Evolutionary conservation across 2,329 filamentous ascomycete genomes (phyloP).

Genomic region (Pseudocercospora ulei): DNA sequence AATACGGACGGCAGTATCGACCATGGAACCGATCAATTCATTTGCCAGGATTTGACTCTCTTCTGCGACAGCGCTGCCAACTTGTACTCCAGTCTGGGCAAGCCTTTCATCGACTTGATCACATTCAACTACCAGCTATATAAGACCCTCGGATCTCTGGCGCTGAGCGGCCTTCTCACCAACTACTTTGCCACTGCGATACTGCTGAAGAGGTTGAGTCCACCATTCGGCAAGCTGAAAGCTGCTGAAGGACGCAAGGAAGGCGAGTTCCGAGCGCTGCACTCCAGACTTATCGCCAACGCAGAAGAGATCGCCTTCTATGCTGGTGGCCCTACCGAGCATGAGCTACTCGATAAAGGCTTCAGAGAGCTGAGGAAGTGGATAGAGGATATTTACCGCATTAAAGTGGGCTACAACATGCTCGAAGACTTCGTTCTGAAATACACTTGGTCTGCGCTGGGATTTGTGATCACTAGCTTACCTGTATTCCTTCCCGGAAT

Average conservation of each 20-base stretch:
- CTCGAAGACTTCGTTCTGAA: constrained; percentile 96
- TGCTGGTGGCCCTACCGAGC: constrained; percentile 88
- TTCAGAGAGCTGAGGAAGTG: constrained; percentile 87
- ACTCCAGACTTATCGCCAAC: constrained; percentile 87
- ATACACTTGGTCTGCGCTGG: constrained; percentile 97
- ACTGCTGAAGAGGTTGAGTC: constrained; percentile 75
- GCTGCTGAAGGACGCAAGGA: constrained; percentile 91
- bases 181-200: constrained; percentile 94
- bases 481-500: constrained; percentile 91
- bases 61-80: constrained; percentile 90
- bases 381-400: constrained; percentile 97
- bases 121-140: constrained; percentile 98
- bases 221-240: constrained; percentile 93
- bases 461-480: constrained; percentile 83
- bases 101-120: constrained; percentile 90
- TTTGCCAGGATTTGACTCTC: constrained; percentile 89
- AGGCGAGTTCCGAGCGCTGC: constrained; percentile 84
- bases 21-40: constrained; percentile 88
- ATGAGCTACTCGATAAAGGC: constrained; percentile 79
- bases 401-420: constrained; percentile 98
- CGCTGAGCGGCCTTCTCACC: constrained; percentile 71
- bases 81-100: constrained; percentile 92
- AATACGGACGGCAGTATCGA: constrained; percentile 90
- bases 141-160: constrained; percentile 77
- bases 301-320: constrained; percentile 98